Percentiles rank a stretch among this genome's conserved stretches.
Evolutionary conservation across 257 asterid genomes (phyloP).

Genomic region (Ophiorrhiza pumila): DNA sequence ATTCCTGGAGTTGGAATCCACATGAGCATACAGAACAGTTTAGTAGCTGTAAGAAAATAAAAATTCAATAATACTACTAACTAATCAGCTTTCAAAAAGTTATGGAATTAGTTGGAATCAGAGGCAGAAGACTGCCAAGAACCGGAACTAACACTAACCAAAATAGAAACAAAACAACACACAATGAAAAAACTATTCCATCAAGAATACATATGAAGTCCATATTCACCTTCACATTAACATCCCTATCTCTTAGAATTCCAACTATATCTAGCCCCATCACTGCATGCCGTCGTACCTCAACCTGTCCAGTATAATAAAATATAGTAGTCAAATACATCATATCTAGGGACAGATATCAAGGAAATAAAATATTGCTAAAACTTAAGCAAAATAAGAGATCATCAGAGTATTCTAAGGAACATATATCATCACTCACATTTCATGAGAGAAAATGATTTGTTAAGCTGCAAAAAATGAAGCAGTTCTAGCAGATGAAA

Average conservation of each 20-base stretch:
- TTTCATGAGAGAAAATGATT: not conserved
- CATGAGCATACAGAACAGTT: too few species aligned
- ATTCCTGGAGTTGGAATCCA: too few species aligned
- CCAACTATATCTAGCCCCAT: conserved; percentile 50
- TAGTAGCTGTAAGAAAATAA: too few species aligned
- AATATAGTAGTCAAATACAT: conserved; percentile 9
- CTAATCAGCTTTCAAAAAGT: not conserved
- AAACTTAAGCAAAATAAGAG: too few species aligned
- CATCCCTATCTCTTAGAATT: conserved; percentile 50
- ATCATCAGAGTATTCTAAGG: not conserved
- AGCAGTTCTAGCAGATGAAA: conserved; percentile 5
- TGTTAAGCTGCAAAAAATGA: not conserved
- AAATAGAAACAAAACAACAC: not conserved
- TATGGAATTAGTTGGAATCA: not conserved
- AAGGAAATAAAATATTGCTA: not conserved
- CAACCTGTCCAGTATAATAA: conserved; percentile 45
- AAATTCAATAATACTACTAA: too few species aligned
- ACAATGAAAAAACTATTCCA: not conserved
- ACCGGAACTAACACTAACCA: not conserved
- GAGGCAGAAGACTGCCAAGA: not conserved
- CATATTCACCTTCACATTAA: conserved; percentile 54
- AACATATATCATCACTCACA: too few species aligned
- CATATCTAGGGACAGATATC: not conserved
- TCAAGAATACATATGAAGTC: conserved; percentile 6
- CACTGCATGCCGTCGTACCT: conserved; percentile 65